Evolutionary conservation across 441 rosid species (phyloP).

Genomic region (Sinapis alba): DNA sequence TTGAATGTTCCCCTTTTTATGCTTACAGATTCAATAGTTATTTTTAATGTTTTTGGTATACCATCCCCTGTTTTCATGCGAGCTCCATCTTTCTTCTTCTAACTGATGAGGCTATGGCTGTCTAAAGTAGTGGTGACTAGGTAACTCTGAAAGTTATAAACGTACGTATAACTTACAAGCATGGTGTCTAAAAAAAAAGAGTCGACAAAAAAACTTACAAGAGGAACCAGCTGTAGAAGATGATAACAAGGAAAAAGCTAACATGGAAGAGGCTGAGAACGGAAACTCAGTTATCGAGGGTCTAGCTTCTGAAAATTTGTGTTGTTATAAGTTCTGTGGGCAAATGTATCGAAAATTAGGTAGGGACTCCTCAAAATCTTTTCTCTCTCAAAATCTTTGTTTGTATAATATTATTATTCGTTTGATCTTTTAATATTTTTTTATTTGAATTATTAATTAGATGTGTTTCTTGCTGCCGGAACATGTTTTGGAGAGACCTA

Average conservation of each 20-base stretch:
- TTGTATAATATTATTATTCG: not conserved
- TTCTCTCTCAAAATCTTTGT: not conserved
- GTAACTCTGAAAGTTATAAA: too few species aligned
- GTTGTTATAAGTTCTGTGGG: not conserved
- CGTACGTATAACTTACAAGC: too few species aligned
- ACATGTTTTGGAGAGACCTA: not conserved
- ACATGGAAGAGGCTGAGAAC: not conserved
- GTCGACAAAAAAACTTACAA: too few species aligned
- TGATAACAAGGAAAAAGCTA: not conserved
- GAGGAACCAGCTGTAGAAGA: slow-evolving; percentile 24
- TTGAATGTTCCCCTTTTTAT: not conserved
- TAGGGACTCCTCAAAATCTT: not conserved
- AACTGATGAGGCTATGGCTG: not conserved
- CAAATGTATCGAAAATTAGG: not conserved
- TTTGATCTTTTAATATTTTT: not conserved
- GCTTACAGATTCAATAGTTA: not conserved
- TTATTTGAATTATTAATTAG: too few species aligned
- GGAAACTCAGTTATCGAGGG: not conserved
- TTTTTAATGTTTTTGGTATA: not conserved
- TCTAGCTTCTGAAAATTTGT: too few species aligned
- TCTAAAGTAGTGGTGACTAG: too few species aligned
- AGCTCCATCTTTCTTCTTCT: not conserved
- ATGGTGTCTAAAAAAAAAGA: too few species aligned
- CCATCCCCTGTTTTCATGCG: not conserved
- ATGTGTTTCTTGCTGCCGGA: not conserved